Percentiles rank a stretch among this genome's conserved stretches.
Conservation (phyloP, 495 filamentous ascomycete species). For the Glonium stellatum region DNA sequence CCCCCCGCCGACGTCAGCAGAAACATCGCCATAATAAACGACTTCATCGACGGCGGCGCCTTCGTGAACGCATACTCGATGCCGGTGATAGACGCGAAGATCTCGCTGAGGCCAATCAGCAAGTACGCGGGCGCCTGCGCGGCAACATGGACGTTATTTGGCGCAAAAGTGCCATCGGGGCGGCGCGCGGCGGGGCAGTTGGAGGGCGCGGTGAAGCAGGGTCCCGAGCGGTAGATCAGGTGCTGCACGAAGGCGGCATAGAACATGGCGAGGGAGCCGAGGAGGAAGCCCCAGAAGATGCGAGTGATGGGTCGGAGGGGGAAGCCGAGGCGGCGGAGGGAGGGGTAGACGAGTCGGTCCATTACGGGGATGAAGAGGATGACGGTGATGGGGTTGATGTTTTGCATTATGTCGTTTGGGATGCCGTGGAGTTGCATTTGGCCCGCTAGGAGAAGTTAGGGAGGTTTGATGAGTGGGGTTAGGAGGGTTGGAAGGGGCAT, state of each 20-base stretch:
- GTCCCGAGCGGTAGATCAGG: constrained; percentile 21
- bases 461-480: neutral
- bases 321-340: constrained; percentile 22
- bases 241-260: constrained; percentile 26
- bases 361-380: constrained; percentile 28
- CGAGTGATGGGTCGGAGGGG: constrained; percentile 19
- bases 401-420: constrained; percentile 40
- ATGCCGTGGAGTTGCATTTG: constrained; percentile 60
- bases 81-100: constrained; percentile 54
- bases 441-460: constrained; percentile 42
- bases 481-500: neutral
- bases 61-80: constrained; percentile 70
- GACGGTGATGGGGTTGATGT: constrained; percentile 32
- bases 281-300: constrained; percentile 25
- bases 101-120: constrained; percentile 65
- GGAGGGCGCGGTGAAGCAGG: constrained; percentile 23
- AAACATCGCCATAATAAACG: constrained; percentile 29
- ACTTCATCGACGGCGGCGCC: constrained; percentile 65
- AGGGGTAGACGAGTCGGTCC: constrained; percentile 30
- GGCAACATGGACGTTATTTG: constrained; percentile 24
- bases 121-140: constrained; percentile 27
- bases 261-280: constrained; percentile 22
- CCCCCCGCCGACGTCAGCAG: constrained; percentile 23
- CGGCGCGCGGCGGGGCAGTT: constrained; percentile 15
- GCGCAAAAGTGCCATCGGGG: constrained; percentile 5